Evolutionary conservation across 2,329 filamentous ascomycete genomes (phyloP).

Genomic region (Sphaerostilbella broomeana): DNA sequence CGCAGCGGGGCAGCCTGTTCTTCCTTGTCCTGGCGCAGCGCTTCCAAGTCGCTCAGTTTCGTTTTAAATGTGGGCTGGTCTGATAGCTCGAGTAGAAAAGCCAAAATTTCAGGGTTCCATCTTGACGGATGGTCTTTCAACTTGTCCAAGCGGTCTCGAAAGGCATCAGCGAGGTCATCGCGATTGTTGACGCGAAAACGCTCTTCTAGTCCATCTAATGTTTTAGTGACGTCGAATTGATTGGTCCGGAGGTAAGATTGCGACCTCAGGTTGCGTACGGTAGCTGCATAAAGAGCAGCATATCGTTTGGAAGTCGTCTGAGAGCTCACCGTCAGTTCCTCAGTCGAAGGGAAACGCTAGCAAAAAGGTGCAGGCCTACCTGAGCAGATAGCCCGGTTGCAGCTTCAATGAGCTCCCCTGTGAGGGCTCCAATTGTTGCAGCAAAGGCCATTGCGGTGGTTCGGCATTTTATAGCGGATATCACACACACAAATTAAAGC

Average conservation of each 20-base stretch:
- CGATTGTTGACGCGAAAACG: slow-evolving; percentile 76
- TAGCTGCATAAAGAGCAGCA: slow-evolving; percentile 40
- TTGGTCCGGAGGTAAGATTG: slow-evolving; percentile 61
- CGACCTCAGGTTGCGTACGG: slow-evolving; percentile 45
- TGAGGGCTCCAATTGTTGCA: slow-evolving; percentile 56
- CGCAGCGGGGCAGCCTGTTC: slow-evolving; percentile 47
- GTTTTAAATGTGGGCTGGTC: slow-evolving; percentile 70
- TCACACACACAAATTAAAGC: no score
- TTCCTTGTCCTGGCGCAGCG: slow-evolving; percentile 37
- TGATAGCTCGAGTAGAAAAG: slow-evolving; percentile 73
- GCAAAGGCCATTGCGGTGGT: slow-evolving; percentile 60
- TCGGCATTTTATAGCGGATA: slow-evolving; percentile 13
- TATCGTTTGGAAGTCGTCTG: slow-evolving; percentile 31
- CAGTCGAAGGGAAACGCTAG: no score
- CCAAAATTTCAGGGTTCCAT: slow-evolving; percentile 74
- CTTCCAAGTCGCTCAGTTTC: slow-evolving; percentile 55
- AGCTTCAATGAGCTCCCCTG: slow-evolving; percentile 63
- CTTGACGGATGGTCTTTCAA: slow-evolving; percentile 48
- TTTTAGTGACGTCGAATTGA: slow-evolving; percentile 63
- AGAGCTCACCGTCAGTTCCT: slow-evolving; percentile 2
- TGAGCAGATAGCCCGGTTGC: slow-evolving; percentile 50
- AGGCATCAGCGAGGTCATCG: slow-evolving; percentile 69
- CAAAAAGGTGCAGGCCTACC: no score
- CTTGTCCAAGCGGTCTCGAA: slow-evolving; percentile 53
- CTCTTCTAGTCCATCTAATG: slow-evolving; percentile 70